These are phyloP conservation scores for Earliella scabrosa DNA, from an alignment of 1,284 basidiomycete species.

Conservation along the genomic window DNA sequence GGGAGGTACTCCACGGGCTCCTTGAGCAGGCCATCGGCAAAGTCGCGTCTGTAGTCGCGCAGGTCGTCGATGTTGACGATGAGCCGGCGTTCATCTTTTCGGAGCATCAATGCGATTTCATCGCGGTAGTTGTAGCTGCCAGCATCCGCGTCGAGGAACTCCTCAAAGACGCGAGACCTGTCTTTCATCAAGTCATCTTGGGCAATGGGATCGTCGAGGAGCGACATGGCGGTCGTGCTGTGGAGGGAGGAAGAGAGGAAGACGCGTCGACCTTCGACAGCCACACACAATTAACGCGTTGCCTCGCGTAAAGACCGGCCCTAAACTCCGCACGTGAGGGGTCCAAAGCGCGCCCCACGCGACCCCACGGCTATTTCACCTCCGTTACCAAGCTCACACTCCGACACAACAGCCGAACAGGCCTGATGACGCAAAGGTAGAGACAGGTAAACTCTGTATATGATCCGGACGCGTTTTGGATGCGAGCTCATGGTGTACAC, in stretches of 20 bases:
- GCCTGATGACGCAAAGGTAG: no score
- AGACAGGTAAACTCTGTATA: neutral
- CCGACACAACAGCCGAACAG: no score
- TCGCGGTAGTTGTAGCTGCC: constrained; percentile 85
- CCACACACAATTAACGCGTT: constrained; percentile 24
- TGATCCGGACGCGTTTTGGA: neutral
- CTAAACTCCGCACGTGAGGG: constrained; percentile 28
- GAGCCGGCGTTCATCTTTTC: constrained; percentile 85
- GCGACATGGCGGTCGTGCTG: constrained; percentile 52
- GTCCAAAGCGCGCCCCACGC: neutral
- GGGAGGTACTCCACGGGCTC: constrained; percentile 91
- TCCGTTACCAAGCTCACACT: neutral
- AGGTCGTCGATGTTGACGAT: constrained; percentile 97
- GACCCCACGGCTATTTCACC: neutral
- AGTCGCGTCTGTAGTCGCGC: constrained; percentile 90
- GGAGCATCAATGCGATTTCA: constrained; percentile 86
- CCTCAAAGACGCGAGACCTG: constrained; percentile 81
- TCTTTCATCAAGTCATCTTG: constrained; percentile 79
- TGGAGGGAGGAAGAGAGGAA: constrained; percentile 19
- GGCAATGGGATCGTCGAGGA: constrained; percentile 60
- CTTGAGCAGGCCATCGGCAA: constrained; percentile 83
- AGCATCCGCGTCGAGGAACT: constrained; percentile 86
- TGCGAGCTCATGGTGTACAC: constrained; percentile 18
- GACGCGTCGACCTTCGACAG: constrained; percentile 14
- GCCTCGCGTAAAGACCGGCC: constrained; percentile 34